Evolutionary conservation across 106 monocot genomes (phyloP).

Genomic region (Dendrobium huoshanense): DNA sequence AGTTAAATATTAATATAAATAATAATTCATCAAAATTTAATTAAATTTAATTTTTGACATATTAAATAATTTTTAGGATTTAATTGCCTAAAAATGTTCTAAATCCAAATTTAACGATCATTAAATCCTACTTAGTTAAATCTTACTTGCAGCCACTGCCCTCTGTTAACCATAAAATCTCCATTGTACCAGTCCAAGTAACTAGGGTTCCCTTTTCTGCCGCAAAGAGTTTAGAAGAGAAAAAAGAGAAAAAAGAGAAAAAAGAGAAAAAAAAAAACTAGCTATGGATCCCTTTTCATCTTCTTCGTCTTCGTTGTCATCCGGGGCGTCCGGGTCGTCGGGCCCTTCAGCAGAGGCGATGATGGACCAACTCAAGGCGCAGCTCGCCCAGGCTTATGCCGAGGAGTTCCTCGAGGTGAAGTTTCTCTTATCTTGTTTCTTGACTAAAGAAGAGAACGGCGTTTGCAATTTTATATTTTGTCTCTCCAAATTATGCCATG

Average conservation of each 20-base stretch:
- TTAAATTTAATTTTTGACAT: no score
- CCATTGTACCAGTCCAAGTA: neutral
- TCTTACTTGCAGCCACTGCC: no score
- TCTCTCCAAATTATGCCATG: neutral
- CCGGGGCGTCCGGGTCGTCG: slow-evolving; percentile 13
- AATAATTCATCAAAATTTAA: no score
- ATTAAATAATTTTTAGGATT: no score
- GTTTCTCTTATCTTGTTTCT: neutral
- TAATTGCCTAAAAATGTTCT: no score
- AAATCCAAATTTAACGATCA: no score
- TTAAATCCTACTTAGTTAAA: no score
- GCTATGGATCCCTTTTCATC: slow-evolving; percentile 48
- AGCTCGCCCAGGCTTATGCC: slow-evolving; percentile 93
- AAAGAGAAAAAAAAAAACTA: neutral
- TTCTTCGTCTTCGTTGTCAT: slow-evolving; percentile 24
- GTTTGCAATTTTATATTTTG: neutral
- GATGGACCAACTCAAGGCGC: slow-evolving; percentile 86
- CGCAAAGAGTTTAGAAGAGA: neutral
- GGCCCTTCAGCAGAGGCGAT: slow-evolving; percentile 56
- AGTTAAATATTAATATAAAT: no score
- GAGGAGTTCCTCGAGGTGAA: slow-evolving; percentile 95
- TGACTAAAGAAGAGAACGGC: neutral
- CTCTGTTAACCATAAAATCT: no score
- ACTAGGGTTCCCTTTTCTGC: neutral
- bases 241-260: no score